Percentiles rank a stretch among this genome's conserved stretches.
Conservation (phyloP, 1,139 yeast species). For the Saccharomyces hybrid region DNA sequence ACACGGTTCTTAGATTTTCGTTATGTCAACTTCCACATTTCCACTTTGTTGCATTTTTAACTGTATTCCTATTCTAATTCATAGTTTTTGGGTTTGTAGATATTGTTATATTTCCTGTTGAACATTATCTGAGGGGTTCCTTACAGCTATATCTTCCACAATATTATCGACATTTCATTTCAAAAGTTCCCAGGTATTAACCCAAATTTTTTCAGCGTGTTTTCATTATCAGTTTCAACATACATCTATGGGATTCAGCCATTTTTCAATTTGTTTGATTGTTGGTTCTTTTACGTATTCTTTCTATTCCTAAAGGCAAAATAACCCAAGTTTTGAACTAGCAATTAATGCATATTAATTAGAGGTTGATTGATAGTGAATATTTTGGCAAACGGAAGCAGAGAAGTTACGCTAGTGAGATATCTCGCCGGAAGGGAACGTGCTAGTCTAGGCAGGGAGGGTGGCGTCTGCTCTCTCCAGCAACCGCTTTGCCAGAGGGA, state of each 20-base stretch:
- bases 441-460: neutral
- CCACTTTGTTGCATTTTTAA: too few relatives aligned
- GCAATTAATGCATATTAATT: neutral
- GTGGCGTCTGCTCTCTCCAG: neutral
- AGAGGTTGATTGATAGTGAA: neutral
- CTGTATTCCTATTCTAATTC: too few relatives aligned
- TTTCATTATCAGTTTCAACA: conserved; percentile 33
- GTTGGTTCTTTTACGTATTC: neutral
- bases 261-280: conserved; percentile 36
- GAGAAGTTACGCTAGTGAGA: neutral
- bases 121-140: too few relatives aligned
- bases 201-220: neutral
- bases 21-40: too few relatives aligned
- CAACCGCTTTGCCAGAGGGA: neutral
- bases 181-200: neutral
- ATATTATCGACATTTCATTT: neutral
- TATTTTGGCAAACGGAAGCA: neutral
- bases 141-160: too few relatives aligned
- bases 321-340: neutral
- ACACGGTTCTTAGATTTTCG: too few relatives aligned
- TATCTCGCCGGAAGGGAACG: neutral
- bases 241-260: conserved; percentile 98
- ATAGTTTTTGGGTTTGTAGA: too few relatives aligned
- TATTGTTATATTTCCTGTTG: too few relatives aligned
- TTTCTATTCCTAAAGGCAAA: neutral